phyloP scores from a whole-genome alignment of 148 eudicot species.

The Rhododendron molle region DNA sequence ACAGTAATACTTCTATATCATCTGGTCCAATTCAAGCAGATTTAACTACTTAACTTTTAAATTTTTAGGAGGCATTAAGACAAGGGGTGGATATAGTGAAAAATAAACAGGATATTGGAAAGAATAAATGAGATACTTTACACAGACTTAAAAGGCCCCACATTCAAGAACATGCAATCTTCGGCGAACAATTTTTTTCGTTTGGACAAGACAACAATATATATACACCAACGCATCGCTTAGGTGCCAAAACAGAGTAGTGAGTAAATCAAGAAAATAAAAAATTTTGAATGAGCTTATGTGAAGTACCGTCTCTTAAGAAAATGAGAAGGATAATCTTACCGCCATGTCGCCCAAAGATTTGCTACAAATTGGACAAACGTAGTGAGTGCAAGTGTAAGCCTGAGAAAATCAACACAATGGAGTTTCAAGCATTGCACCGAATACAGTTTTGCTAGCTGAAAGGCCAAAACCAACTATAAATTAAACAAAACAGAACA shows the following conservation, averaged over 20 bases:
- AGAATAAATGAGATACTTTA: neutral
- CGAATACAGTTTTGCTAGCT: slow-evolving; percentile 65
- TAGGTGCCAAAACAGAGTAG: neutral
- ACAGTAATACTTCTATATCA: neutral
- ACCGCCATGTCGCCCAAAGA: slow-evolving; percentile 98
- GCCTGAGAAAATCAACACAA: slow-evolving; percentile 55
- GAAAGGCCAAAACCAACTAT: neutral
- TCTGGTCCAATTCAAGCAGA: neutral
- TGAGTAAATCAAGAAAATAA: neutral
- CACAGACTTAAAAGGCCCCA: neutral
- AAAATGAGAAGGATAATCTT: slow-evolving; percentile 18
- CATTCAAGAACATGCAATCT: neutral
- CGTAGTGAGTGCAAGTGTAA: slow-evolving; percentile 79
- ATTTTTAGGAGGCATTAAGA: neutral
- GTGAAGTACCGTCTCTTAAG: slow-evolving; percentile 39
- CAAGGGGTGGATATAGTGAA: neutral
- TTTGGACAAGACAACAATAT: neutral
- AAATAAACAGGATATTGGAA: neutral
- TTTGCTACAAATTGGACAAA: slow-evolving; percentile 93
- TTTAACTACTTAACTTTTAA: neutral
- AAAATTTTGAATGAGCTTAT: slow-evolving; percentile 18
- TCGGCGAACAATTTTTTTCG: neutral
- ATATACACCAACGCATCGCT: neutral
- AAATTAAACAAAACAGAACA: slow-evolving; percentile 22
- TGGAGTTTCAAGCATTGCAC: slow-evolving; percentile 91